Conservation (phyloP, 805 yeast species). For the Yamadazyma endophytica region DNA sequence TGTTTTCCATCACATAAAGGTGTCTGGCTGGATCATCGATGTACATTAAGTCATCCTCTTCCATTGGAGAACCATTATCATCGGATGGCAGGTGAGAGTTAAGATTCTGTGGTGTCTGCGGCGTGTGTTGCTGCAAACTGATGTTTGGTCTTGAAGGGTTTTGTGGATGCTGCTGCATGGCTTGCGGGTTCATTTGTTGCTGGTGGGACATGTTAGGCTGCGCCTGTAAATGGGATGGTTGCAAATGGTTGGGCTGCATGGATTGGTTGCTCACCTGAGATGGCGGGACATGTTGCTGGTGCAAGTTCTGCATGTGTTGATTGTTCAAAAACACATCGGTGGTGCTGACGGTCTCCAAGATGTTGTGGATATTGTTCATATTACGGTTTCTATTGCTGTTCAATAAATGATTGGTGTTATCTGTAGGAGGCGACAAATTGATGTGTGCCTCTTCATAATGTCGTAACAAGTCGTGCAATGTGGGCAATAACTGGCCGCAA, state of each 20-base stretch:
- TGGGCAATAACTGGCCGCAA: slow-evolving; percentile 90
- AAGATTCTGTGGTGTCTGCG: slow-evolving; percentile 15
- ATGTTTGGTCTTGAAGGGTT: slow-evolving; percentile 3
- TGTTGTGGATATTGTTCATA: slow-evolving; percentile 47
- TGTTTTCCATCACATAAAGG: slow-evolving; percentile 85
- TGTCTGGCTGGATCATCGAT: slow-evolving; percentile 97
- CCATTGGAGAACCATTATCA: slow-evolving; percentile 29
- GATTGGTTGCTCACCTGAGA: slow-evolving; percentile 14
- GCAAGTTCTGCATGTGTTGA: slow-evolving; percentile 15
- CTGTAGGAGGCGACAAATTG: slow-evolving; percentile 46
- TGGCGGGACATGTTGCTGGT: slow-evolving; percentile 13
- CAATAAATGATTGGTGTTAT: slow-evolving; percentile 25
- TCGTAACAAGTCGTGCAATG: slow-evolving; percentile 85
- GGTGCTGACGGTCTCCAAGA: slow-evolving; percentile 86
- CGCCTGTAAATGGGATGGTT: slow-evolving; percentile 9
- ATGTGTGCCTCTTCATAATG: slow-evolving; percentile 98
- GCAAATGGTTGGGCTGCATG: slow-evolving; percentile 14
- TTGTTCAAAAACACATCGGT: slow-evolving; percentile 79
- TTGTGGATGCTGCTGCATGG: slow-evolving; percentile 1
- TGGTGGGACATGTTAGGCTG: slow-evolving; percentile 7
- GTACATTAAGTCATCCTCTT: slow-evolving; percentile 63
- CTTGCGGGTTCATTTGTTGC: slow-evolving; percentile 8
- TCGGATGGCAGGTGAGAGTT: slow-evolving; percentile 12
- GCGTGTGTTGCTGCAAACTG: slow-evolving; percentile 10
- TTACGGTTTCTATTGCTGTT: slow-evolving; percentile 28